These are phyloP conservation scores for Hysterium pulicare DNA, from an alignment of 2,329 filamentous ascomycete genomes.

Conservation along the genomic window DNA sequence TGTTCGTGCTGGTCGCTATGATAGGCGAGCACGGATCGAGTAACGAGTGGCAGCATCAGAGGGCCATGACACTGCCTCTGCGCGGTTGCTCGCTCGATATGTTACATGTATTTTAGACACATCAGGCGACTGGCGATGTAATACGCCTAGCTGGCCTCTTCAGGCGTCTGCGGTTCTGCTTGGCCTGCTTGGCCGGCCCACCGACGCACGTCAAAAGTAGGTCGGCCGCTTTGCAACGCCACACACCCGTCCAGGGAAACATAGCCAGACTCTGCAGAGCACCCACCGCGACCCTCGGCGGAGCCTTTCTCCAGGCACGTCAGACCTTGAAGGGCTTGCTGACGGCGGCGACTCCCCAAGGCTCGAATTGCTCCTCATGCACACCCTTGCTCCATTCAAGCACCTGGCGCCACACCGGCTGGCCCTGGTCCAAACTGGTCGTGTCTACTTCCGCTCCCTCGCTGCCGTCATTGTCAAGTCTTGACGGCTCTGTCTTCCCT, in stretches of 20 bases:
- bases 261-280: constrained; percentile 20
- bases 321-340: constrained; percentile 26
- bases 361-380: constrained; percentile 19
- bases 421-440: constrained; percentile 18
- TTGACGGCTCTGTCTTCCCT: constrained; percentile 20
- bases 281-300: constrained; percentile 20
- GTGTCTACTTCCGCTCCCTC: constrained; percentile 32
- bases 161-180: constrained; percentile 14
- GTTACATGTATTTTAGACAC: constrained; percentile 6
- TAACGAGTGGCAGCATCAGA: constrained; percentile 20
- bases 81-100: neutral
- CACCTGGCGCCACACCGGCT: constrained; percentile 35
- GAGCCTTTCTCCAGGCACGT: constrained; percentile 28
- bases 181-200: constrained; percentile 21
- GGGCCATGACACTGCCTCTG: neutral
- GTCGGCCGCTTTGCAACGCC: constrained; percentile 26
- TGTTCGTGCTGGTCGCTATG: constrained; percentile 6
- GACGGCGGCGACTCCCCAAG: constrained; percentile 13
- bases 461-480: constrained; percentile 12
- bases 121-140: constrained; percentile 6
- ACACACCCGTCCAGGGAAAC: constrained; percentile 27
- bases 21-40: constrained; percentile 13
- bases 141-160: constrained; percentile 2
- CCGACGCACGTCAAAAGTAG: constrained; percentile 26
- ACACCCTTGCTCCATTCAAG: constrained; percentile 29